Conservation (phyloP, 2,329 filamentous ascomycete species). For the Aspergillus floridensis region DNA sequence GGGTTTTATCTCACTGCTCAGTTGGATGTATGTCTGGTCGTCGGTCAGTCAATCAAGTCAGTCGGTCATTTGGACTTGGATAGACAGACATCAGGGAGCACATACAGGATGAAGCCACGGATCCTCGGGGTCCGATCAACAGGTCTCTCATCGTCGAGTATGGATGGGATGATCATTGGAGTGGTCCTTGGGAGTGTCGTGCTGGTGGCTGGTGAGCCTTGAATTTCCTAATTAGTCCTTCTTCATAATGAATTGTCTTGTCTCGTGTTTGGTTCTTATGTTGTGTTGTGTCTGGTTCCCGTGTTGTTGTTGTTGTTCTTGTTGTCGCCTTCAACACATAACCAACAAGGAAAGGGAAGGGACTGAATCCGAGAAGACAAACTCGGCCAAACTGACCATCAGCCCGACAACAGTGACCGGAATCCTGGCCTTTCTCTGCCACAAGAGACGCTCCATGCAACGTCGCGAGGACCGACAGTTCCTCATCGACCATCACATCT, state of each 20-base stretch:
- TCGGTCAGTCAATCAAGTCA: background rate
- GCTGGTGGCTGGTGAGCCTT: constrained; percentile 25
- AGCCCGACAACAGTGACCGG: constrained; percentile 21
- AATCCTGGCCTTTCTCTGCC: constrained; percentile 23
- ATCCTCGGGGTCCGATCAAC: background rate
- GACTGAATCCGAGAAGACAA: too few species aligned
- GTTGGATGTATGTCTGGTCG: background rate
- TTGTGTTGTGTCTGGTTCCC: too few species aligned
- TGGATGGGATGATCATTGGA: constrained; percentile 26
- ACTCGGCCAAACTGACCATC: background rate
- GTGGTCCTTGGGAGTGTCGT: constrained; percentile 29
- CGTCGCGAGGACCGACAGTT: constrained; percentile 20
- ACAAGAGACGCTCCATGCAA: constrained; percentile 26
- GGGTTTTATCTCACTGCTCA: background rate
- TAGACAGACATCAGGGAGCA: background rate
- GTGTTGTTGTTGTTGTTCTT: too few species aligned
- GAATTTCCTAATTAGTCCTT: background rate
- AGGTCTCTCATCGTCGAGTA: background rate
- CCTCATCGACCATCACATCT: constrained; percentile 11
- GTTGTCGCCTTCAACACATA: too few species aligned
- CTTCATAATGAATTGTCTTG: background rate
- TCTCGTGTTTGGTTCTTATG: background rate
- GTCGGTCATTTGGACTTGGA: too few species aligned
- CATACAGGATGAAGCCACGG: background rate
- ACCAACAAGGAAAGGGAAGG: too few species aligned